Conservation (phyloP, 1,139 yeast genomes). For the Nakaseomyces delphensis region DNA sequence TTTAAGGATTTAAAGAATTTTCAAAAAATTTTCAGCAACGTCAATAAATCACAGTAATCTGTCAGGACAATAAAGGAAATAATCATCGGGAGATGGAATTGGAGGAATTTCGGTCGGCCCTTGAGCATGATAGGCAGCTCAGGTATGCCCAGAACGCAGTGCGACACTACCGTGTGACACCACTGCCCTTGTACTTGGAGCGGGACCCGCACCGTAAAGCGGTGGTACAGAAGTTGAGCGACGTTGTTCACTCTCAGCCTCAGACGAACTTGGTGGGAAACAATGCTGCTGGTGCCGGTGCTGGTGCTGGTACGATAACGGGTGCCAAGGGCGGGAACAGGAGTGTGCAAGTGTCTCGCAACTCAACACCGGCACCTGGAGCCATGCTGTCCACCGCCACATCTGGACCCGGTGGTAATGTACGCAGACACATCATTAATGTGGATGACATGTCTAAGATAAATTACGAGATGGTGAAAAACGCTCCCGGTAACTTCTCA, state of each 20-base stretch:
- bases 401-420: slow-evolving; percentile 4
- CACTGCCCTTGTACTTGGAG: slow-evolving; percentile 9
- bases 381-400: not conserved
- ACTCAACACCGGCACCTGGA: slow-evolving; percentile 1
- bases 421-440: slow-evolving; percentile 26
- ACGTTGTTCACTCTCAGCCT: slow-evolving; percentile 1
- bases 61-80: not conserved
- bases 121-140: slow-evolving; percentile 13
- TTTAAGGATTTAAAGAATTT: no score
- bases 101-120: slow-evolving; percentile 2
- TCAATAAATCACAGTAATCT: no score
- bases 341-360: slow-evolving; percentile 1
- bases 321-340: not conserved
- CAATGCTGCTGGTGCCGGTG: not conserved
- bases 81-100: not conserved
- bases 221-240: slow-evolving; percentile 4
- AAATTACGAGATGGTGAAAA: slow-evolving; percentile 30
- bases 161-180: slow-evolving; percentile 5
- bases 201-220: slow-evolving; percentile 9
- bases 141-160: slow-evolving; percentile 13
- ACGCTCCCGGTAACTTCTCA: slow-evolving; percentile 26
- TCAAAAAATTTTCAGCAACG: no score
- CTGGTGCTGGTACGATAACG: not conserved
- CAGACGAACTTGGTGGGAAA: not conserved
- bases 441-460: slow-evolving; percentile 30